These are phyloP conservation scores for Pichia occidentalis DNA, from an alignment of 805 yeast species.

Conservation along the genomic window DNA sequence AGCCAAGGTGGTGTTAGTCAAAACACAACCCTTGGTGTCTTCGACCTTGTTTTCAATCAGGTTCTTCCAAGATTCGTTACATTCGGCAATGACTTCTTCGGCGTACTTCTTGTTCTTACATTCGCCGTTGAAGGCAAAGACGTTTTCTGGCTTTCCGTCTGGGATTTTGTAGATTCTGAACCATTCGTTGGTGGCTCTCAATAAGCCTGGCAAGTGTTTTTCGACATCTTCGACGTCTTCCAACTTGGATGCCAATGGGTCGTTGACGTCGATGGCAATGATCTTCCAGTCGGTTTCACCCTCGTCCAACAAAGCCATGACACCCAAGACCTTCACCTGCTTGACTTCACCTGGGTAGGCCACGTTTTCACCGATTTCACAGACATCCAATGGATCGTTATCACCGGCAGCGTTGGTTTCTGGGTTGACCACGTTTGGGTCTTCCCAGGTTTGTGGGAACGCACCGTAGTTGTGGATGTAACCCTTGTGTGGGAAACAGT, in stretches of 20 bases:
- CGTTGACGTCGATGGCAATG: slow-evolving; percentile 79
- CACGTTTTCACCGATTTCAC: slow-evolving; percentile 70
- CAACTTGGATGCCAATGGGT: slow-evolving; percentile 82
- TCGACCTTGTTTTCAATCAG: slow-evolving; percentile 57
- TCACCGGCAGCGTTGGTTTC: slow-evolving; percentile 71
- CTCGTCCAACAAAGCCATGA: slow-evolving; percentile 90
- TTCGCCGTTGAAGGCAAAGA: slow-evolving; percentile 94
- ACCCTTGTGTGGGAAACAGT: slow-evolving; percentile 98
- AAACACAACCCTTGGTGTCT: slow-evolving; percentile 59
- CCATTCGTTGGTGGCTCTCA: slow-evolving; percentile 96
- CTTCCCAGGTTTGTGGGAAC: slow-evolving; percentile 92
- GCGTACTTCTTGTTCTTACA: slow-evolving; percentile 86
- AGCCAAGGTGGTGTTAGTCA: slow-evolving; percentile 69
- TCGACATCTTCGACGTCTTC: slow-evolving; percentile 89
- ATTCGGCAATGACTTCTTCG: slow-evolving; percentile 73
- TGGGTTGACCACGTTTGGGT: slow-evolving; percentile 56
- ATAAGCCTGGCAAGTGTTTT: slow-evolving; percentile 82
- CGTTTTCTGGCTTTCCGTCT: slow-evolving; percentile 95
- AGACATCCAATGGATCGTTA: slow-evolving; percentile 80
- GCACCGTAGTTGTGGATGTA: slow-evolving; percentile 98
- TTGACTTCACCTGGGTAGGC: slow-evolving; percentile 67
- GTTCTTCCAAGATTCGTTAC: slow-evolving; percentile 76
- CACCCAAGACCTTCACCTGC: slow-evolving; percentile 88
- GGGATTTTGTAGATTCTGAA: slow-evolving; percentile 97
- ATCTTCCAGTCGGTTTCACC: slow-evolving; percentile 92